Evolutionary conservation across 2,329 filamentous ascomycete genomes (phyloP).

Genomic region (Eutypa lata): DNA sequence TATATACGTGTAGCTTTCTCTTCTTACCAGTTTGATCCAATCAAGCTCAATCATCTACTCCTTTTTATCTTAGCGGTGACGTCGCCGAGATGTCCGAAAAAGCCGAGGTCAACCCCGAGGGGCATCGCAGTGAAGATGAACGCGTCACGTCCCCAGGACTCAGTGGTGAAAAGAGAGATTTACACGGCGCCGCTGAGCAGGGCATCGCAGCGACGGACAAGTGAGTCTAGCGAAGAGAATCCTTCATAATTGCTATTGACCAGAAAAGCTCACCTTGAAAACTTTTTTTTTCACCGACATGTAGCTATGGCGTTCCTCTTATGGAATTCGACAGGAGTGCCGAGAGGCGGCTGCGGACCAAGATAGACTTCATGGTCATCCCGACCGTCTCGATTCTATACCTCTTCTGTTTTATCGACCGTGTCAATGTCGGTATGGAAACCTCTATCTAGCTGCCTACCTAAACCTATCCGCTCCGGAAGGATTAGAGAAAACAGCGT

Average conservation of each 20-base stretch:
- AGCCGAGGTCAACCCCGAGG: not conserved
- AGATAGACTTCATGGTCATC: conserved; percentile 61
- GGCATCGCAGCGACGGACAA: conserved; percentile 46
- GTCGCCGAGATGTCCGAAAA: too few species aligned
- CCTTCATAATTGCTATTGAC: not conserved
- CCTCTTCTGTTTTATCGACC: conserved; percentile 68
- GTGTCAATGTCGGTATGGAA: conserved; percentile 61
- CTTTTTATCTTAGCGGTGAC: too few species aligned
- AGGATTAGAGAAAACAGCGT: too few species aligned
- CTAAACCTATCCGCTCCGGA: too few species aligned
- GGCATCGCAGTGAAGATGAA: not conserved
- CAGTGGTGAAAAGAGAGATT: conserved; percentile 10
- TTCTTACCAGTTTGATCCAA: too few species aligned
- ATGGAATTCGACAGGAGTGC: conserved; percentile 53
- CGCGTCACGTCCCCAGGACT: not conserved
- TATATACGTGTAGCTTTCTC: too few species aligned
- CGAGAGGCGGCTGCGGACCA: conserved; percentile 53
- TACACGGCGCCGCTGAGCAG: conserved; percentile 34
- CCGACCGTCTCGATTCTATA: conserved; percentile 64
- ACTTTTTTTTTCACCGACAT: not conserved
- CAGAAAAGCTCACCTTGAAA: conserved; percentile 6
- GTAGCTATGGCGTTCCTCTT: conserved; percentile 46
- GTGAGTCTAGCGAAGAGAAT: conserved; percentile 22
- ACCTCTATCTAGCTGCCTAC: too few species aligned
- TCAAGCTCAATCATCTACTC: too few species aligned